Evolutionary conservation across 768 basidiomycete species (phyloP).

Genomic region (Mycena galopus): DNA sequence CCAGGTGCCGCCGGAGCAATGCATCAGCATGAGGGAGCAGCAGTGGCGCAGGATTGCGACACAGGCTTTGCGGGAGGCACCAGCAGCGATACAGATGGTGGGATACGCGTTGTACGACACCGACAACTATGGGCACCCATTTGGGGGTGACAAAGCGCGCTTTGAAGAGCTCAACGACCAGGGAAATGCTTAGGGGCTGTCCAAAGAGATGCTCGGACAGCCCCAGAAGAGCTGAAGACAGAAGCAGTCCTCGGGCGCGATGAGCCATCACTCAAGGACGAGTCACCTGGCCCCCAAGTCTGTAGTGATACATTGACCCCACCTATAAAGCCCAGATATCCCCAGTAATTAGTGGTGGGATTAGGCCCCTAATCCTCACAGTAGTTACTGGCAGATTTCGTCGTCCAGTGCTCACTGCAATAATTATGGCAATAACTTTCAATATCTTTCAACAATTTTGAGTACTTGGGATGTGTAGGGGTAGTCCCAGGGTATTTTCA

Average conservation of each 20-base stretch:
- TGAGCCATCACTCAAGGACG: conserved; percentile 12
- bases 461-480: too few species aligned
- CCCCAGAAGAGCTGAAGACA: conserved; percentile 1
- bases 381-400: too few species aligned
- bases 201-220: too few species aligned
- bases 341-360: too few species aligned
- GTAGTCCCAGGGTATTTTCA: too few species aligned
- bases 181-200: too few species aligned
- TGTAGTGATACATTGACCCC: neutral
- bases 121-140: neutral
- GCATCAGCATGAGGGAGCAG: neutral
- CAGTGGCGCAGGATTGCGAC: conserved; percentile 7
- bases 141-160: neutral
- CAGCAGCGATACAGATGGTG: neutral
- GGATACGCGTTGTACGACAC: neutral
- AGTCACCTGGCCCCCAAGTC: neutral
- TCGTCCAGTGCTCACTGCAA: too few species aligned
- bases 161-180: conserved; percentile 13
- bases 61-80: conserved; percentile 9
- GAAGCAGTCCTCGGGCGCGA: conserved; percentile 3
- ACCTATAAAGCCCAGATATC: too few species aligned
- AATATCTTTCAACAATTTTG: too few species aligned
- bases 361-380: too few species aligned
- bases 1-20: neutral
- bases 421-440: too few species aligned